phyloP scores from a whole-genome alignment of 306 rosid species.

The Sicyos edulis region DNA sequence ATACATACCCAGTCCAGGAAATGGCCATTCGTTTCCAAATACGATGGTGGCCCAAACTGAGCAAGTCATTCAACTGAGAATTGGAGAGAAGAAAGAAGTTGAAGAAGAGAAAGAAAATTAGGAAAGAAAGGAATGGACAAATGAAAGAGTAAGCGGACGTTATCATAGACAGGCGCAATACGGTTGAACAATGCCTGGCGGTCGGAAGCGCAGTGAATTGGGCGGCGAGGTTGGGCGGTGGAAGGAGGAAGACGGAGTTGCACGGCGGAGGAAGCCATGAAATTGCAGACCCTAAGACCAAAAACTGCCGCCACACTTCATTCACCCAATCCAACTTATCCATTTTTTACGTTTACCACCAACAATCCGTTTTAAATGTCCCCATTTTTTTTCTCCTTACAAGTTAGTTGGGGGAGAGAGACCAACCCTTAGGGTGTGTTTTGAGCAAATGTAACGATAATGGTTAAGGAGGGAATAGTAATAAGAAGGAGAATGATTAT shows the following conservation, averaged over 20 bases:
- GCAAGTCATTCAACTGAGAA: slow-evolving; percentile 60
- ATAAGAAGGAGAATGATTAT: too few species aligned
- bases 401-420: too few species aligned
- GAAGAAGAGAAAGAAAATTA: neutral
- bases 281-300: too few species aligned
- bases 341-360: too few species aligned
- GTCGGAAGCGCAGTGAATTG: slow-evolving; percentile 39
- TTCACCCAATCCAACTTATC: too few species aligned
- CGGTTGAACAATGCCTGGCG: slow-evolving; percentile 70
- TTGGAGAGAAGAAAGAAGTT: neutral
- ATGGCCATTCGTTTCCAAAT: slow-evolving; percentile 88
- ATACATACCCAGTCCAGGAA: slow-evolving; percentile 63
- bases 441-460: too few species aligned
- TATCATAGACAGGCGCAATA: slow-evolving; percentile 82
- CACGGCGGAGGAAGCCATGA: slow-evolving; percentile 23
- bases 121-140: neutral
- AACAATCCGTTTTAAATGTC: too few species aligned
- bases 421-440: too few species aligned
- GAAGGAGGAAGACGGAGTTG: slow-evolving; percentile 27
- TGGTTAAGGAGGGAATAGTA: too few species aligned
- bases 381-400: too few species aligned
- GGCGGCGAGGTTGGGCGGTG: slow-evolving; percentile 16
- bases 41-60: slow-evolving; percentile 86
- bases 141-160: slow-evolving; percentile 29
- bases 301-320: too few species aligned